phyloP scores from a whole-genome alignment of 495 filamentous ascomycete species.

The Niebla homalea region DNA sequence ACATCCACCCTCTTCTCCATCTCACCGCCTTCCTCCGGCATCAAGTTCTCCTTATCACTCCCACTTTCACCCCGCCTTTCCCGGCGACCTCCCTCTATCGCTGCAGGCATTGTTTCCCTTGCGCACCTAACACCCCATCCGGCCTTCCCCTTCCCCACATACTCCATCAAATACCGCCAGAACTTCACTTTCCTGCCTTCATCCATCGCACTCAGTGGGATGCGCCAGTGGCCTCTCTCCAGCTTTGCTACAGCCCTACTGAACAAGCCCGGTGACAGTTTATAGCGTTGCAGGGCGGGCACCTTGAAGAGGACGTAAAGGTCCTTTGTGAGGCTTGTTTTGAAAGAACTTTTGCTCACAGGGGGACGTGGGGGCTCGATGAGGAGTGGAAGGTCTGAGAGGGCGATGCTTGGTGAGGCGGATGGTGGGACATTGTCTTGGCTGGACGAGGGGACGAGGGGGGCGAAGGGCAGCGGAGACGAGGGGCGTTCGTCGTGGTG shows the following conservation, averaged over 20 bases:
- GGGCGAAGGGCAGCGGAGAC: background rate
- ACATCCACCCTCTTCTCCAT: conserved; percentile 4
- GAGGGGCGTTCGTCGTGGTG: background rate
- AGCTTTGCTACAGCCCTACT: conserved; percentile 36
- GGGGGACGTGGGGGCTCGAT: conserved; percentile 34
- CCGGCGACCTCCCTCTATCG: background rate
- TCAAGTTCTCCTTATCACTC: conserved; percentile 12
- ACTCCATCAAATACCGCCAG: conserved; percentile 49
- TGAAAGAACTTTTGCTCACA: conserved; percentile 27
- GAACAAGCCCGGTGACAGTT: background rate
- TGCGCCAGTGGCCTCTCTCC: conserved; percentile 58
- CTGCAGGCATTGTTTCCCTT: conserved; percentile 13
- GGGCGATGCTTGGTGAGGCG: background rate
- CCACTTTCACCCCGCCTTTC: background rate
- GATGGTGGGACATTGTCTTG: background rate
- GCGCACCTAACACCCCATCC: conserved; percentile 56
- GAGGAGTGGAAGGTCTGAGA: conserved; percentile 19
- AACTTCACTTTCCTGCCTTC: conserved; percentile 28
- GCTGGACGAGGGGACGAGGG: background rate
- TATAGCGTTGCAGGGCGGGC: background rate
- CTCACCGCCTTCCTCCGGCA: background rate
- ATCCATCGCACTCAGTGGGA: conserved; percentile 35
- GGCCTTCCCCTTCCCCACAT: conserved; percentile 41
- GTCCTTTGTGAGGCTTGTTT: conserved; percentile 35
- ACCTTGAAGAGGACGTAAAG: conserved; percentile 5